These are phyloP conservation scores for Vachellia pachyceras DNA, from an alignment of 306 rosid genomes.

Conservation along the genomic window DNA sequence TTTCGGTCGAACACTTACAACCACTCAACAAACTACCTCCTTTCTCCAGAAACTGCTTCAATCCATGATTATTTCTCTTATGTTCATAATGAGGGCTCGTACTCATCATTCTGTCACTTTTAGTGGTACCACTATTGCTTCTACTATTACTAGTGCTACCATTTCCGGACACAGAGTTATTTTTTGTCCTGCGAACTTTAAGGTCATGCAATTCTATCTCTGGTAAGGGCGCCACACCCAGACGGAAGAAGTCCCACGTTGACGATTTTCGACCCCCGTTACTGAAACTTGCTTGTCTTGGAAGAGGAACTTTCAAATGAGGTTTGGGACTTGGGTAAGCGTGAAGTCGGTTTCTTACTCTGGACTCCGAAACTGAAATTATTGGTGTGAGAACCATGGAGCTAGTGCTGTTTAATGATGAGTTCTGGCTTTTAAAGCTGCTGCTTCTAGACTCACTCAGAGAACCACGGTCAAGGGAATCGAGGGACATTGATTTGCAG, in stretches of 20 bases:
- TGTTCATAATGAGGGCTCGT: not conserved
- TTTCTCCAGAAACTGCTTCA: constrained; percentile 39
- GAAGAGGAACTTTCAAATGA: constrained; percentile 45
- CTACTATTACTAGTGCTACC: constrained; percentile 39
- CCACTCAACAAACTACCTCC: constrained; percentile 50
- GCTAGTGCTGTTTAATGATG: constrained; percentile 45
- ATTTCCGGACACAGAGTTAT: constrained; percentile 31
- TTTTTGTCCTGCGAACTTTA: constrained; percentile 49
- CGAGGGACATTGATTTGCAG: constrained; percentile 43
- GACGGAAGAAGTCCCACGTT: constrained; percentile 66
- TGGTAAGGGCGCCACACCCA: constrained; percentile 66
- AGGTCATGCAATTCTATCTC: constrained; percentile 66
- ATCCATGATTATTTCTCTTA: constrained; percentile 27
- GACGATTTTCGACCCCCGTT: constrained; percentile 53
- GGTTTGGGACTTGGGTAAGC: constrained; percentile 72
- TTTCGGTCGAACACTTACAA: constrained; percentile 65
- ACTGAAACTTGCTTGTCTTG: constrained; percentile 47
- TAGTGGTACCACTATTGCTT: not conserved
- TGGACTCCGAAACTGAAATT: constrained; percentile 48
- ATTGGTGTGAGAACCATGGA: constrained; percentile 35
- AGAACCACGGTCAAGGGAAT: constrained; percentile 47
- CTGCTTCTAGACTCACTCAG: constrained; percentile 52
- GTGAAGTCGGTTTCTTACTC: constrained; percentile 50
- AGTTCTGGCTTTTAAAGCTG: constrained; percentile 54
- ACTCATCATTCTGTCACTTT: constrained; percentile 15